A percentile compares a stretch with the other conserved stretches of the same genome.
Conservation (phyloP, 441 rosid genomes). For the Pelargonium australe region DNA sequence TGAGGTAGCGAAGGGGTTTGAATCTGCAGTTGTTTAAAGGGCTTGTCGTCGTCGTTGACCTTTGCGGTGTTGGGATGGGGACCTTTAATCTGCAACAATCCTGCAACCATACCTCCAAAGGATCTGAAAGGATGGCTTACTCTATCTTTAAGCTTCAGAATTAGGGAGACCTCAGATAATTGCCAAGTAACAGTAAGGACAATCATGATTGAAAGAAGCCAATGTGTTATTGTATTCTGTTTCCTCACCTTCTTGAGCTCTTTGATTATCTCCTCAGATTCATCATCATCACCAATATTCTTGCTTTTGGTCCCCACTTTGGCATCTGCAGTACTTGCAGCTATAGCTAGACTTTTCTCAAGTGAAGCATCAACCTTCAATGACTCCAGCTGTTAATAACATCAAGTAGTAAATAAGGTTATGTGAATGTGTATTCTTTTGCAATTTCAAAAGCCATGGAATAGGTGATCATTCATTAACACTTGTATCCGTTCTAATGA, state of each 20-base stretch:
- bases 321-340: too few relatives aligned
- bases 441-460: too few relatives aligned
- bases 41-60: not conserved
- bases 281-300: not conserved
- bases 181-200: not conserved
- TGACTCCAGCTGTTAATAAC: too few relatives aligned
- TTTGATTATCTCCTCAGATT: constrained; percentile 1
- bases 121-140: not conserved
- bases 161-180: not conserved
- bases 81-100: not conserved
- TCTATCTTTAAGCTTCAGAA: not conserved
- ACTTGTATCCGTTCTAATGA: too few relatives aligned
- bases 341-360: too few relatives aligned
- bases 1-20: not conserved
- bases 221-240: not conserved
- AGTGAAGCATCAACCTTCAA: too few relatives aligned
- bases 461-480: too few relatives aligned
- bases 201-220: constrained; percentile 1
- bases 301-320: not conserved
- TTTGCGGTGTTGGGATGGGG: not conserved
- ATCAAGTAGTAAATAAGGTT: too few relatives aligned
- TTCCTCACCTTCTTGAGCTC: constrained; percentile 7
- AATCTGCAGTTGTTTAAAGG: not conserved
- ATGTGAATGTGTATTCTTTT: too few relatives aligned
- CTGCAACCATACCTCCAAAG: constrained; percentile 2